These are phyloP conservation scores for Carex sylvatica DNA, from an alignment of 202 grass and related monocot genomes.

Conservation along the genomic window DNA sequence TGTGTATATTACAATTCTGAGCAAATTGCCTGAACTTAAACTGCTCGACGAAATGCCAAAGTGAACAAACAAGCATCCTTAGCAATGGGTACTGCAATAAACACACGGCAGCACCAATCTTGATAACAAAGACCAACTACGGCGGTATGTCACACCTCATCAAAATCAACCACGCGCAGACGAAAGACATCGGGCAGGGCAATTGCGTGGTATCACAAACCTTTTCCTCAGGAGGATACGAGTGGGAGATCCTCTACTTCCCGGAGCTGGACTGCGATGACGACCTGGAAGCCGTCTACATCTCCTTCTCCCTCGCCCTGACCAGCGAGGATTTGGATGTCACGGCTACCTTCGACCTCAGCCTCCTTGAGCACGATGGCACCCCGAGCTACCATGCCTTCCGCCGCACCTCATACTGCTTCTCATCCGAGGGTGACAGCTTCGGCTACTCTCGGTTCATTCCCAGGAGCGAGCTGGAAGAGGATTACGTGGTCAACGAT, in stretches of 20 bases:
- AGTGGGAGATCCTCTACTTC: slow-evolving; percentile 9
- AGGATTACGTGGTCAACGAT: slow-evolving; percentile 20
- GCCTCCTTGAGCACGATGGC: neutral
- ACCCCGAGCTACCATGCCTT: neutral
- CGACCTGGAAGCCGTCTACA: too few species aligned
- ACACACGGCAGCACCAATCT: neutral
- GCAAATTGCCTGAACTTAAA: too few species aligned
- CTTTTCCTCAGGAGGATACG: slow-evolving; percentile 23
- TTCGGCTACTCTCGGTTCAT: slow-evolving; percentile 30
- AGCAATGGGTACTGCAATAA: neutral
- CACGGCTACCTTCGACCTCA: slow-evolving; percentile 14
- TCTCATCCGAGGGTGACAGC: neutral
- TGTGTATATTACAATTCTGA: too few species aligned
- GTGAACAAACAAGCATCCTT: neutral
- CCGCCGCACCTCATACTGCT: neutral
- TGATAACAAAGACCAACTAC: neutral
- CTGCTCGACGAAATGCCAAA: neutral
- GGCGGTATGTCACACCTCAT: slow-evolving; percentile 3
- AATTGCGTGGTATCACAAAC: neutral
- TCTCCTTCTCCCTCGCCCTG: slow-evolving; percentile 12
- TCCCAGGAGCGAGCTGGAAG: slow-evolving; percentile 30
- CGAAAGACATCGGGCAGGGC: neutral
- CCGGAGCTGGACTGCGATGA: neutral
- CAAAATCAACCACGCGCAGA: slow-evolving; percentile 13
- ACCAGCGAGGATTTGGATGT: neutral